Conservation (phyloP, 2,329 filamentous ascomycete species). For the Camillea tinctor region DNA sequence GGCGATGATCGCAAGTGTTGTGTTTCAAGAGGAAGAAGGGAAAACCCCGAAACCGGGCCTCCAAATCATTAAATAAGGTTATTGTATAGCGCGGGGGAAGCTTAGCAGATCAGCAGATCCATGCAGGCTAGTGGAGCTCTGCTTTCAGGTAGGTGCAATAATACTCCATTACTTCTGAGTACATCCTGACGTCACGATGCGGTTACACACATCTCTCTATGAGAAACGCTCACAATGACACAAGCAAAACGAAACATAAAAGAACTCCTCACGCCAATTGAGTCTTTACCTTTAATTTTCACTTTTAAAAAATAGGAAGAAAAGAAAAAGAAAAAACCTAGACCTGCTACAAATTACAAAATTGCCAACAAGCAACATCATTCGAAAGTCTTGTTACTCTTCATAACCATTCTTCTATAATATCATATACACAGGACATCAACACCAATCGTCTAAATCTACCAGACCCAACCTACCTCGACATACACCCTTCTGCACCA, state of each 20-base stretch:
- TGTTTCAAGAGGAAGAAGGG: too few species aligned
- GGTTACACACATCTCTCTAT: background rate
- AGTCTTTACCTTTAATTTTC: background rate
- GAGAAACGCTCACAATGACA: constrained; percentile 6
- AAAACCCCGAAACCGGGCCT: too few species aligned
- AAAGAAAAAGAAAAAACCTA: background rate
- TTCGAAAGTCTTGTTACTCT: too few species aligned
- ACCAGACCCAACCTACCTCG: background rate
- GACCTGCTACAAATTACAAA: background rate
- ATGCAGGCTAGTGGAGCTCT: background rate
- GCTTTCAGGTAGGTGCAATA: too few species aligned
- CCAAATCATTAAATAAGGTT: too few species aligned
- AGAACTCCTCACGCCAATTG: background rate
- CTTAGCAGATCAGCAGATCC: background rate
- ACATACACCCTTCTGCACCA: background rate
- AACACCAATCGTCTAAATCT: background rate
- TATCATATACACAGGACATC: too few species aligned
- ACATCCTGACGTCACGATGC: constrained; percentile 18
- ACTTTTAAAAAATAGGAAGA: background rate
- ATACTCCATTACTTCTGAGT: background rate
- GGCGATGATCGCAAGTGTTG: too few species aligned
- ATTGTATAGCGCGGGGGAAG: background rate
- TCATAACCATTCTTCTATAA: background rate
- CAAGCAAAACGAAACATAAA: background rate
- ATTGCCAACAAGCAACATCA: constrained; percentile 1